Evolutionary conservation across 768 basidiomycete species (phyloP).

Genomic region (Mycena rebaudengoi): DNA sequence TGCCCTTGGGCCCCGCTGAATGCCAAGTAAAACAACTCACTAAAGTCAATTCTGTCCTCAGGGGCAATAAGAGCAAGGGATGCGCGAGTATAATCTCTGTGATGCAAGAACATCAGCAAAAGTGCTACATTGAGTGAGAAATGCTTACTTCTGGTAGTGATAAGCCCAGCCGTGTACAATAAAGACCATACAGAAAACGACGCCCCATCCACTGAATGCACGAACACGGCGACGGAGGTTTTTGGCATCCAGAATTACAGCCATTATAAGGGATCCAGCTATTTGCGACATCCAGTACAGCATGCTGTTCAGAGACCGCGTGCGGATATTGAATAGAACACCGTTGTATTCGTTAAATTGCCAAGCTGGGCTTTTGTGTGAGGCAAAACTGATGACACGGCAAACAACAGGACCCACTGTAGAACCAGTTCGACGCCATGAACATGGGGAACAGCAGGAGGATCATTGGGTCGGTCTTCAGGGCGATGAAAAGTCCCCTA

Average conservation of each 20-base stretch:
- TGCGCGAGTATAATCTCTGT: constrained; percentile 66
- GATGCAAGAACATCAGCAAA: not conserved
- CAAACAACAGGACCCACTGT: no score
- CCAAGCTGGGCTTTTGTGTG: no score
- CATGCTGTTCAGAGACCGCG: constrained; percentile 78
- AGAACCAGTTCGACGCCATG: constrained; percentile 86
- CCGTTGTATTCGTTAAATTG: constrained; percentile 85
- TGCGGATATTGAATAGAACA: constrained; percentile 83
- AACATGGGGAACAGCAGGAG: constrained; percentile 87
- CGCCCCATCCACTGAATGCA: constrained; percentile 73
- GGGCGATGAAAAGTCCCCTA: constrained; percentile 69
- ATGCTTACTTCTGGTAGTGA: constrained; percentile 73
- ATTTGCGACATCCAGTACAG: constrained; percentile 86
- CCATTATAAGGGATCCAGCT: constrained; percentile 76
- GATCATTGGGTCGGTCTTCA: constrained; percentile 77
- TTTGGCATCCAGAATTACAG: constrained; percentile 69
- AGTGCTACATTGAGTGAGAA: not conserved
- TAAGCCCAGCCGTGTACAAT: constrained; percentile 80
- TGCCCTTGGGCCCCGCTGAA: not conserved
- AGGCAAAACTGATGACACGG: no score
- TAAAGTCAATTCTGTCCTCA: constrained; percentile 16
- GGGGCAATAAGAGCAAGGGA: constrained; percentile 36
- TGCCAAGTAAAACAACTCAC: not conserved
- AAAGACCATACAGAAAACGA: constrained; percentile 72
- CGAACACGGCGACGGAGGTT: constrained; percentile 68